Conservation (phyloP, 1,284 basidiomycete species). For the Cryptococcus sp. region DNA sequence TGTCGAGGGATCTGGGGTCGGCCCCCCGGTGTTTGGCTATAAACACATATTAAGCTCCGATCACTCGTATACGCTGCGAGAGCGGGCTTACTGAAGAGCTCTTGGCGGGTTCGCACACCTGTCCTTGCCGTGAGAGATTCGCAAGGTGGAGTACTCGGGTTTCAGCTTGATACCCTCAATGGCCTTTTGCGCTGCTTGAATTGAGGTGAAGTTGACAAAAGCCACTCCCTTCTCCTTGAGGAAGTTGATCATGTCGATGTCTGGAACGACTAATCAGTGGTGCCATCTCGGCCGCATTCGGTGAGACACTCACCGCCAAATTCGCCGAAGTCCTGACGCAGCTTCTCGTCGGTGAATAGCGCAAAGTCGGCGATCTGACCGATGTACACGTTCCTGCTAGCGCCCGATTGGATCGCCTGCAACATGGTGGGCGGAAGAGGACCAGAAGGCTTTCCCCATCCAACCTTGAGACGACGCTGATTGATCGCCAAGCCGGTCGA, state of each 20-base stretch:
- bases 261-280: constrained; percentile 14
- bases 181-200: constrained; percentile 91
- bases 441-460: constrained; percentile 91
- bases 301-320: constrained; percentile 64
- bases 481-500: constrained; percentile 84
- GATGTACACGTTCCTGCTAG: constrained; percentile 91
- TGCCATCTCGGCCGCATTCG: background rate
- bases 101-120: constrained; percentile 67
- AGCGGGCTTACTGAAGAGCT: constrained; percentile 9
- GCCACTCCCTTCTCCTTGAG: constrained; percentile 94
- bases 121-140: constrained; percentile 91
- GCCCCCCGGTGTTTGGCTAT: constrained; percentile 16
- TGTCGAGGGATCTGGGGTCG: constrained; percentile 5
- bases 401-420: constrained; percentile 83
- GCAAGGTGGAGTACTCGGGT: constrained; percentile 76
- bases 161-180: constrained; percentile 88
- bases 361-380: constrained; percentile 92
- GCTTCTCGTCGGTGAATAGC: constrained; percentile 76
- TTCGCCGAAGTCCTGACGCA: constrained; percentile 85
- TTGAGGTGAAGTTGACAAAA: constrained; percentile 91
- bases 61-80: background rate
- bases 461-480: constrained; percentile 87
- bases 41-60: background rate
- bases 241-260: constrained; percentile 93
- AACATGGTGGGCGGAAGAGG: constrained; percentile 73